phyloP scores from a whole-genome alignment of 306 rosid species.

The Adenanthera pavonina region DNA sequence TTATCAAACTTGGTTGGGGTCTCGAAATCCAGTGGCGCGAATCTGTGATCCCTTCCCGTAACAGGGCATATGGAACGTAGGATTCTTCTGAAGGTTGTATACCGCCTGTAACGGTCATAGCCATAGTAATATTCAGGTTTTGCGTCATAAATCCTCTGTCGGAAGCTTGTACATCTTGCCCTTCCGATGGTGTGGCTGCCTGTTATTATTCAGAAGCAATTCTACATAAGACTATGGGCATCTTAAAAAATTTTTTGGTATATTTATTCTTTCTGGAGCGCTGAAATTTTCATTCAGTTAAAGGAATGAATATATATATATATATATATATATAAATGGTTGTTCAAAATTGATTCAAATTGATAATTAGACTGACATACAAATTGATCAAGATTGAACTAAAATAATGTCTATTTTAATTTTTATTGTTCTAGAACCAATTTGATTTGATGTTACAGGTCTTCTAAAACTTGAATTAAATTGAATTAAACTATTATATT shows the following conservation, averaged over 20 bases:
- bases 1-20: conserved; percentile 84
- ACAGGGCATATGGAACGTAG: conserved; percentile 75
- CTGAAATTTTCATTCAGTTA: not conserved
- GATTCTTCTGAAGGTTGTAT: conserved; percentile 62
- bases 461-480: too few species aligned
- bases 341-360: too few species aligned
- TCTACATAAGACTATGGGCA: not conserved
- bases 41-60: conserved; percentile 58
- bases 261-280: not conserved
- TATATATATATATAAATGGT: not conserved
- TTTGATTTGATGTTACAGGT: too few species aligned
- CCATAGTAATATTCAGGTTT: conserved; percentile 45
- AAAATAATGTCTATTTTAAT: too few species aligned
- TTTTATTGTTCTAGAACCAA: too few species aligned
- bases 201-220: conserved; percentile 27
- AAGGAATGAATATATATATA: too few species aligned
- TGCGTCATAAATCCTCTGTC: conserved; percentile 67
- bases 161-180: conserved; percentile 80
- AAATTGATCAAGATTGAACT: too few species aligned
- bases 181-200: conserved; percentile 94
- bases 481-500: too few species aligned
- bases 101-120: conserved; percentile 64
- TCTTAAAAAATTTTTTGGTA: not conserved
- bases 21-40: conserved; percentile 70
- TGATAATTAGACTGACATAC: too few species aligned